Base-by-base conservation (phyloP, 345 rosid genomes). In the Isatis tinctoria region DNA sequence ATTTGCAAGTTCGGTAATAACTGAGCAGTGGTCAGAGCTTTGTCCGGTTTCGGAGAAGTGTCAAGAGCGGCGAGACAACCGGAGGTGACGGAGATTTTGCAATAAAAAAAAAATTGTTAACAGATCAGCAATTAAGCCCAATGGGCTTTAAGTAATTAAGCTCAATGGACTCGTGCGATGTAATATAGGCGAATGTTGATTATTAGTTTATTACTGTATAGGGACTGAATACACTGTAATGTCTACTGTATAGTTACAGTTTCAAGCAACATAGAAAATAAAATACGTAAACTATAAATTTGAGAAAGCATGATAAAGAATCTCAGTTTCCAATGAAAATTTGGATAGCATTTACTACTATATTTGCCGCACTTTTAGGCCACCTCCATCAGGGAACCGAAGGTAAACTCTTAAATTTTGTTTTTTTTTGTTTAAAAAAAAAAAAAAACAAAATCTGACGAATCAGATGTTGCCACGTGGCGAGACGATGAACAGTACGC, bases 281-380 rank as follows among this genome's bases (percentile, higher is more conserved):
- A 12, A 8, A 22, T 6, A 39, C 16, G 60, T 54, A 28, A 26
- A 56, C 0, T 28, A 4, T 10, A 54, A 41, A 30, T 59, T 52
- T 37, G 10, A 37, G 47, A 17, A 17, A 40, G 39, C 39, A 28
- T 12, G 3, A 37, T 17, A 8, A 51, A 57, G 17, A 73, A 51
- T 74, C 26, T 59, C 73, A 74, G 47, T n/a, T 66, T 67, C 61
- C 73, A 59, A 48, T 67, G 18, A 58, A 11, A 30, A 35, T 36
- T 57, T 47, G 49, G 66, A 74, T 41, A 53, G 24, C 35, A 63
- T 13, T 73, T 64, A 52, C 47, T 16, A n/a, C 26, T 32, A 44
- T n/a, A 47, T 45, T 66, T 12, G 48, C 71, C 65, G 43, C 65
- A 16, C 43, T 41, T 14, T 39, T 62, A n/a, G n/a, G n/a, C n/a